Evolutionary conservation across 2,329 filamentous ascomycete genomes (phyloP).

Genomic region (Aspergillus udagawae): DNA sequence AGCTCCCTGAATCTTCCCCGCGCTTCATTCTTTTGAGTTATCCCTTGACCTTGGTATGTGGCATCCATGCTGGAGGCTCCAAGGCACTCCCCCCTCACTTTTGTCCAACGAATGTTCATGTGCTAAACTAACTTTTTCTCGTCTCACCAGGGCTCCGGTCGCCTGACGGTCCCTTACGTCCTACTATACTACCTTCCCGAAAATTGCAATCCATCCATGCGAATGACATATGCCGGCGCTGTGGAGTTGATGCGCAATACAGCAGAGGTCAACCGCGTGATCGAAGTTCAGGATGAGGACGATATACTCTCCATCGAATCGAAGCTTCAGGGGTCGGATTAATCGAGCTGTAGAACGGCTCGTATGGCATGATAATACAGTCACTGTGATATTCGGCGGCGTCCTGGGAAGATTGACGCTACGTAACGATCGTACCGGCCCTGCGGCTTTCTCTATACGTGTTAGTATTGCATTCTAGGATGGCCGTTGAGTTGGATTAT

Average conservation of each 20-base stretch:
- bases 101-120: neutral
- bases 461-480: neutral
- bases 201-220: constrained; percentile 79
- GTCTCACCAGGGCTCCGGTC: constrained; percentile 64
- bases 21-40: constrained; percentile 89
- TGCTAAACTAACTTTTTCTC: neutral
- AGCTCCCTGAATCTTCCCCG: constrained; percentile 87
- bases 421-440: neutral
- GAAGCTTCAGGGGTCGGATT: constrained; percentile 47
- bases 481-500: neutral
- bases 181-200: constrained; percentile 91
- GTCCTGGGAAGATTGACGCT: neutral
- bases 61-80: constrained; percentile 1
- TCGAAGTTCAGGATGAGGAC: constrained; percentile 77
- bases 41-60: constrained; percentile 73
- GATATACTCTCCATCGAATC: constrained; percentile 78
- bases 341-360: constrained; percentile 4
- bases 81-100: neutral
- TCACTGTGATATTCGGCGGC: neutral
- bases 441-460: neutral
- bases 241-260: constrained; percentile 95
- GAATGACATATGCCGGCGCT: constrained; percentile 93
- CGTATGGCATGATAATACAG: neutral
- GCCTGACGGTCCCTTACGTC: constrained; percentile 86
- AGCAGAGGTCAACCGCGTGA: constrained; percentile 79